A percentile compares a stretch with the other conserved stretches of the same genome.
Evolutionary conservation across 345 rosid genomes (phyloP).

Genomic region (Psidium guajava): DNA sequence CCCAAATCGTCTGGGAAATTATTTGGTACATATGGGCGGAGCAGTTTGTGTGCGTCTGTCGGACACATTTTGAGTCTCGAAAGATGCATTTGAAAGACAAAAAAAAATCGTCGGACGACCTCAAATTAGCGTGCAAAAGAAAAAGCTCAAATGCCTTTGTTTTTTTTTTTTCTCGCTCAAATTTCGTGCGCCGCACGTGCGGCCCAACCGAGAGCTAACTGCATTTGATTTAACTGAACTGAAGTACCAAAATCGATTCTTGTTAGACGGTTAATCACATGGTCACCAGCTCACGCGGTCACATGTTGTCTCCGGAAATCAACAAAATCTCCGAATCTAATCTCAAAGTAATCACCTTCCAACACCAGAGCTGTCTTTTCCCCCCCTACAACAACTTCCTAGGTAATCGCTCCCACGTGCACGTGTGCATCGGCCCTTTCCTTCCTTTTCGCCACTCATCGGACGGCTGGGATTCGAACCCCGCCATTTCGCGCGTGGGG

Average conservation of each 20-base stretch:
- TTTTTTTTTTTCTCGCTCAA: no score
- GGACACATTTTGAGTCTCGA: no score
- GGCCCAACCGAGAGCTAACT: not conserved
- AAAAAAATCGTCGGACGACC: not conserved
- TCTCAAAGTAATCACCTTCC: not conserved
- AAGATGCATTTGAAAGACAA: not conserved
- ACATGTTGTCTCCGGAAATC: constrained; percentile 19
- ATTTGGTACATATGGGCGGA: not conserved
- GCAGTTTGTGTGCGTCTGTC: no score
- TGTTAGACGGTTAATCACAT: constrained; percentile 34
- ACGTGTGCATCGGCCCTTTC: constrained; percentile 11
- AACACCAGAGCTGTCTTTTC: not conserved
- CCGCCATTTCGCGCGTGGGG: not conserved
- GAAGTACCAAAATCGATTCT: not conserved
- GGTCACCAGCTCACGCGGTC: constrained; percentile 55
- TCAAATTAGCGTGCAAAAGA: not conserved
- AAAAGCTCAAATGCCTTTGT: not conserved
- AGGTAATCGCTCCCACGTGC: constrained; percentile 25
- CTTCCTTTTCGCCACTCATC: not conserved
- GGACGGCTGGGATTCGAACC: not conserved
- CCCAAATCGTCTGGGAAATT: not conserved
- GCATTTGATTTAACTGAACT: not conserved
- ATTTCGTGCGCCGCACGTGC: not conserved
- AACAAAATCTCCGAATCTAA: not conserved
- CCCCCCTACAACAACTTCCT: not conserved